Evolutionary conservation across 352 stramenopile genomes (phyloP).

Genomic region (Phytophthora fragariaefolia): DNA sequence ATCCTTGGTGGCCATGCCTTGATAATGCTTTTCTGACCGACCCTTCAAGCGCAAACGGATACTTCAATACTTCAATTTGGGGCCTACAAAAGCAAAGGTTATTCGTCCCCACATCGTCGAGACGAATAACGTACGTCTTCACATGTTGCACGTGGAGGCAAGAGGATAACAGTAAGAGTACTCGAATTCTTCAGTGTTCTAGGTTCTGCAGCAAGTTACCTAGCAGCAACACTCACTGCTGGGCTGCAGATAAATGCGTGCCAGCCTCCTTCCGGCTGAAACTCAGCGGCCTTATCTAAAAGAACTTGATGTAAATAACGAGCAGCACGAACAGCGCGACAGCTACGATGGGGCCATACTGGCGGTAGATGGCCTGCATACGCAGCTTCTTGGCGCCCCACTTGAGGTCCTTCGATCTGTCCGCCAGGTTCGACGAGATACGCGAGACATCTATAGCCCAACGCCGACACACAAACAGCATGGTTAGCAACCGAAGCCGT

Average conservation of each 20-base stretch:
- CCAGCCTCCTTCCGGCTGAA: conserved; percentile 8
- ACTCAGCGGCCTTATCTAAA: conserved; percentile 55
- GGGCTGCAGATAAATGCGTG: conserved; percentile 1
- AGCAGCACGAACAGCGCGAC: conserved; percentile 85
- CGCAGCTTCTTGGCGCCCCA: conserved; percentile 96
- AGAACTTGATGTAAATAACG: conserved; percentile 93
- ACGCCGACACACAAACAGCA: conserved; percentile 6
- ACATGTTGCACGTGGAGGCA: too few relatives aligned
- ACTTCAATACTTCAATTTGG: conserved; percentile 10
- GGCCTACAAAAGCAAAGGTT: conserved; percentile 10
- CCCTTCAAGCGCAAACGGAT: conserved; percentile 36
- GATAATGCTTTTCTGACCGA: conserved; percentile 20
- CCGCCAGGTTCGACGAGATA: conserved; percentile 91
- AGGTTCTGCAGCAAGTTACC: conserved; percentile 10
- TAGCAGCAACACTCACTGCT: conserved; percentile 18
- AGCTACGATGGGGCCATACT: conserved; percentile 86
- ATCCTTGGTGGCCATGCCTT: conserved; percentile 59
- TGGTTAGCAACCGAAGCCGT: conserved; percentile 2
- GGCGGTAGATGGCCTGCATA: conserved; percentile 89
- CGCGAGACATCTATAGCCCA: conserved; percentile 74
- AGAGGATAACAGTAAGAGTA: neutral
- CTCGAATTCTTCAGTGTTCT: conserved; percentile 29
- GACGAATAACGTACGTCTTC: too few relatives aligned
- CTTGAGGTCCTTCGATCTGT: conserved; percentile 97
- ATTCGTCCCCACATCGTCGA: neutral